Conservation (phyloP, 306 rosid species). For the Macrotyloma uniflorum region DNA sequence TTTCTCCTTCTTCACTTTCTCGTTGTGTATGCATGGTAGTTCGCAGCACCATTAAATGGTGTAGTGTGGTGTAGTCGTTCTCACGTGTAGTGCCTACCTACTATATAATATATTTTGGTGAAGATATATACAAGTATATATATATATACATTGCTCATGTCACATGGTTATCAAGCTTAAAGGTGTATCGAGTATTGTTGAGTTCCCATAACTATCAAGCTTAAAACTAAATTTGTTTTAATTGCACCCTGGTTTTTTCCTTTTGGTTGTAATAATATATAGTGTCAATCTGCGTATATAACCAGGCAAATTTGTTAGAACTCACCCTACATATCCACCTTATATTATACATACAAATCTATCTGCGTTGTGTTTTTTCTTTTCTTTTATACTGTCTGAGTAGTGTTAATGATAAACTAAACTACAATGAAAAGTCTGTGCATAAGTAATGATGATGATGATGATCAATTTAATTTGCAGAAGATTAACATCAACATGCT, state of each 20-base stretch:
- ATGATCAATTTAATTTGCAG: neutral
- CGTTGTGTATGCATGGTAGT: conserved; percentile 13
- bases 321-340: neutral
- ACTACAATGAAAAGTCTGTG: neutral
- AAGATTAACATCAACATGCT: too few species aligned
- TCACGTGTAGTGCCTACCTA: conserved; percentile 22
- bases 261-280: neutral
- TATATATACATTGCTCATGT: neutral
- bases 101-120: neutral
- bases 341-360: neutral
- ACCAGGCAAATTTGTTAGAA: neutral
- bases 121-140: too few species aligned
- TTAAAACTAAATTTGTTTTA: too few species aligned
- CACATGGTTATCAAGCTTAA: conserved; percentile 18
- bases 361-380: neutral
- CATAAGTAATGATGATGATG: neutral
- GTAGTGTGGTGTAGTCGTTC: neutral
- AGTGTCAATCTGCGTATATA: neutral
- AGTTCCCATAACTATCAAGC: conserved; percentile 35
- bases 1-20: neutral
- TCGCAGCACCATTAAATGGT: conserved; percentile 13
- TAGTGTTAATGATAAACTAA: neutral
- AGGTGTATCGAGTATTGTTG: neutral
- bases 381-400: neutral
- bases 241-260: neutral